Percentiles rank a stretch among this genome's conserved stretches.
These are phyloP conservation scores for Sanguinoderma infundibulare DNA, from an alignment of 1,284 basidiomycete species.

Conservation along the genomic window DNA sequence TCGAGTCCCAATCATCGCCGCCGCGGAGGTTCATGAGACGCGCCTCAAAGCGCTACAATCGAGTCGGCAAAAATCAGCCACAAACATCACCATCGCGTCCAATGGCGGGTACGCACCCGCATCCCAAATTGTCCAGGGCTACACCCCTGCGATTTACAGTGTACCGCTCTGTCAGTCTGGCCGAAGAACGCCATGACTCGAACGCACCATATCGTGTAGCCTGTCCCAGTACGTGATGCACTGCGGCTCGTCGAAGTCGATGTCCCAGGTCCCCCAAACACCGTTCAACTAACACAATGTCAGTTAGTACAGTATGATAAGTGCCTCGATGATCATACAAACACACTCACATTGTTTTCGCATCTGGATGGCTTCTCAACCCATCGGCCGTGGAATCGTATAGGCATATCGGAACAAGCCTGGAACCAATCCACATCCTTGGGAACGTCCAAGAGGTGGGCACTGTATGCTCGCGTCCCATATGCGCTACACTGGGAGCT, in stretches of 20 bases:
- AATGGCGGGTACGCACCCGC: neutral
- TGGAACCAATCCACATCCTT: constrained; percentile 11
- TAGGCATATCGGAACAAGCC: constrained; percentile 23
- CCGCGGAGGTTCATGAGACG: constrained; percentile 14
- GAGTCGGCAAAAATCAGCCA: too few relatives aligned
- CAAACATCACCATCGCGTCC: neutral
- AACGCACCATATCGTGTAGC: constrained; percentile 18
- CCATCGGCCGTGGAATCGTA: constrained; percentile 17
- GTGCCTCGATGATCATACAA: too few relatives aligned
- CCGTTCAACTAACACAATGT: neutral
- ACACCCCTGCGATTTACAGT: constrained; percentile 13
- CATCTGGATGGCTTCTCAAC: constrained; percentile 15
- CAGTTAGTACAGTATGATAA: neutral
- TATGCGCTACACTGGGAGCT: constrained; percentile 14
- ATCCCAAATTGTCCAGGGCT: constrained; percentile 4
- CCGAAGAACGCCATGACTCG: neutral
- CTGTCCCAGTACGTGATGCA: constrained; percentile 26
- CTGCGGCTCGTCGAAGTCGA: constrained; percentile 26
- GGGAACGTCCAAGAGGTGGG: constrained; percentile 14
- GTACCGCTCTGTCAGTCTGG: neutral
- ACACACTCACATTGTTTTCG: constrained; percentile 9
- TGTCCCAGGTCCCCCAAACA: constrained; percentile 25
- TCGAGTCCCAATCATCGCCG: constrained; percentile 19
- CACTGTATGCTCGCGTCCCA: constrained; percentile 19
- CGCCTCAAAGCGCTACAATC: constrained; percentile 9